phyloP scores from a whole-genome alignment of 2,329 filamentous ascomycete species.

The Ophiostoma novo-ulmi region DNA sequence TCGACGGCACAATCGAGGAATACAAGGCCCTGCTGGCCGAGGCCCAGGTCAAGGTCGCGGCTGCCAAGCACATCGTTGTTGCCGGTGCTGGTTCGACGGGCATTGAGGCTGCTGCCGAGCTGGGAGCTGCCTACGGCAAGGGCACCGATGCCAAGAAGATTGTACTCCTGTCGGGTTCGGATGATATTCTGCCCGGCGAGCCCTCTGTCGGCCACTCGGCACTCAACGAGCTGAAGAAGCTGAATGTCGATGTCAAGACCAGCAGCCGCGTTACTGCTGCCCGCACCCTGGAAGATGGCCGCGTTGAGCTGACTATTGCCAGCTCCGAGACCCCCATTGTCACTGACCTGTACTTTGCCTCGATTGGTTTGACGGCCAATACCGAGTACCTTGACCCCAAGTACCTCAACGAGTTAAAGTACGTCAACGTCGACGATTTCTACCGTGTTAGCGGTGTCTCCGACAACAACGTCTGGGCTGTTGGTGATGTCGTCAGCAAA shows the following conservation, averaged over 20 bases:
- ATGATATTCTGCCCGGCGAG: conserved; percentile 44
- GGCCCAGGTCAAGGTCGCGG: conserved; percentile 39
- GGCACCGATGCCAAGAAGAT: conserved; percentile 37
- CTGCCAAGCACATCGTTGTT: conserved; percentile 50
- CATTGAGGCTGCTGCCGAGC: conserved; percentile 51
- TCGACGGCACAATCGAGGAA: conserved; percentile 44
- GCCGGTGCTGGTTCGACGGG: conserved; percentile 54
- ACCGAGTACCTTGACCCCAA: conserved; percentile 46
- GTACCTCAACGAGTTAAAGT: conserved; percentile 42
- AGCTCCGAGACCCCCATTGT: conserved; percentile 43
- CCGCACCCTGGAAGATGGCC: conserved; percentile 38
- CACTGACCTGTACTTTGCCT: conserved; percentile 49
- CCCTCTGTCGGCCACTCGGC: conserved; percentile 39
- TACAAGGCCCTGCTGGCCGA: conserved; percentile 38
- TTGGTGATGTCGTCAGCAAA: conserved; percentile 49
- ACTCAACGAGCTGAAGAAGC: conserved; percentile 46
- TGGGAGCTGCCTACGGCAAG: conserved; percentile 44
- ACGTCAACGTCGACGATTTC: conserved; percentile 49
- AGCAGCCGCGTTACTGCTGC: conserved; percentile 39
- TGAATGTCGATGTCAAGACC: conserved; percentile 47
- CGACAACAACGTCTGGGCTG: conserved; percentile 45
- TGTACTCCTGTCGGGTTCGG: conserved; percentile 44
- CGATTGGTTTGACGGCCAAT: conserved; percentile 52
- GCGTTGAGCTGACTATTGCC: conserved; percentile 45
- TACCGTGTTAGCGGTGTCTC: conserved; percentile 43